These are phyloP conservation scores for Boletus barrowsii DNA, from an alignment of 768 basidiomycete species.

Conservation along the genomic window DNA sequence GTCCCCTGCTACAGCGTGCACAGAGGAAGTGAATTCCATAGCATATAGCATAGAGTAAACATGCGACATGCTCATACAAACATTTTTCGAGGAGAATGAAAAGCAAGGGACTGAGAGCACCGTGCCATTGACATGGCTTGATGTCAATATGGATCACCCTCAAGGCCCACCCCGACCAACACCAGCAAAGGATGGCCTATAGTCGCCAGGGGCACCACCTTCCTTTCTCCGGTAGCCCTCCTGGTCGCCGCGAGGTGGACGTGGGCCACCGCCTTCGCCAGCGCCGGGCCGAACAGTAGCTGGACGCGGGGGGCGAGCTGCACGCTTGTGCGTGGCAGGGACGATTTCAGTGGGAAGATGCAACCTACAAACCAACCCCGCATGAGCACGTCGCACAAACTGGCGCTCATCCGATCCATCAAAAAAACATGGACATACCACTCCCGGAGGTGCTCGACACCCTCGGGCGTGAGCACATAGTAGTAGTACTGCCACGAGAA, in stretches of 20 bases:
- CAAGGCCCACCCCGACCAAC: slow-evolving; percentile 86
- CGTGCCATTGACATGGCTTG: background rate
- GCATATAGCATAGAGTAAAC: slow-evolving; percentile 17
- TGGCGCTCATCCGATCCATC: background rate
- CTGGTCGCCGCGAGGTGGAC: slow-evolving; percentile 82
- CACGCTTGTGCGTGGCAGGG: slow-evolving; percentile 96
- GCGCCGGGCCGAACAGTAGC: slow-evolving; percentile 68
- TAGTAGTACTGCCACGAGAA: slow-evolving; percentile 99
- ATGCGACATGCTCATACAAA: slow-evolving; percentile 29
- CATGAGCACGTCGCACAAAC: background rate
- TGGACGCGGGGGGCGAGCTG: slow-evolving; percentile 81
- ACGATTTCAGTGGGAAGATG: slow-evolving; percentile 96
- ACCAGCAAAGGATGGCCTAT: slow-evolving; percentile 83
- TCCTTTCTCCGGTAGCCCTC: slow-evolving; percentile 92
- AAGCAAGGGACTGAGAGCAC: background rate
- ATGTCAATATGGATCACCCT: slow-evolving; percentile 33
- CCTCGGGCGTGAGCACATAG: slow-evolving; percentile 95
- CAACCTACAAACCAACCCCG: slow-evolving; percentile 49
- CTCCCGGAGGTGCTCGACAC: slow-evolving; percentile 95
- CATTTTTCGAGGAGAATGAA: slow-evolving; percentile 12
- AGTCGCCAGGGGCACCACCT: slow-evolving; percentile 83
- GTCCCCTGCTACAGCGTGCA: too few species aligned
- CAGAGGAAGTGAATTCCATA: slow-evolving; percentile 3
- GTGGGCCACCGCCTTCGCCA: slow-evolving; percentile 78
- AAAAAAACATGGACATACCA: slow-evolving; percentile 40